Evolutionary conservation across 108 stramenopile species (phyloP).

Genomic region (Nannochloropsis gaditana): DNA sequence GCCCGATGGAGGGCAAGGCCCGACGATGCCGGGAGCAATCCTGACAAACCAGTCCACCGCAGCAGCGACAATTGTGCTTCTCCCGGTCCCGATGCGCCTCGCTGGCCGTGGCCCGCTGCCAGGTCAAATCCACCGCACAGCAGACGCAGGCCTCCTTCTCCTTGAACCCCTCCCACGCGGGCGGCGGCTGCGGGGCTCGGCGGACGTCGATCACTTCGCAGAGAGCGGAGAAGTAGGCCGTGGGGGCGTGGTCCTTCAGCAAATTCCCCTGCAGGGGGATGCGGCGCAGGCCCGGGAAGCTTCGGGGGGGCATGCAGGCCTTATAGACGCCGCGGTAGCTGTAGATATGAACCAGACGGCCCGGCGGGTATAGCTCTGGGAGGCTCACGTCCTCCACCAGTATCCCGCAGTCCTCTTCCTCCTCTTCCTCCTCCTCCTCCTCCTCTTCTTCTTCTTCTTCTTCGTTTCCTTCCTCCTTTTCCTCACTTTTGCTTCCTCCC

Average conservation of each 20-base stretch:
- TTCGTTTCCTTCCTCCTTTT: background rate
- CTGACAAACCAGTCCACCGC: slow-evolving; percentile 86
- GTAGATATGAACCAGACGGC: slow-evolving; percentile 84
- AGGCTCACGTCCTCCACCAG: slow-evolving; percentile 77
- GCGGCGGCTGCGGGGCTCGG: slow-evolving; percentile 62
- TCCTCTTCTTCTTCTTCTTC: background rate
- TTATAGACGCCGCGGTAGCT: slow-evolving; percentile 75
- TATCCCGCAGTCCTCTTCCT: slow-evolving; percentile 50
- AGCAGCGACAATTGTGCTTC: slow-evolving; percentile 89
- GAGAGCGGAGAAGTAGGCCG: slow-evolving; percentile 73
- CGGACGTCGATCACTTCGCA: slow-evolving; percentile 73
- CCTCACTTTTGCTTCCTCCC: background rate
- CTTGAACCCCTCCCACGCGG: slow-evolving; percentile 80
- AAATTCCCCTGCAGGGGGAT: slow-evolving; percentile 79
- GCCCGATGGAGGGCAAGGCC: slow-evolving; percentile 76
- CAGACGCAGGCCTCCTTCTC: slow-evolving; percentile 55
- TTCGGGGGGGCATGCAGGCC: slow-evolving; percentile 67
- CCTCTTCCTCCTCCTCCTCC: slow-evolving; percentile 21
- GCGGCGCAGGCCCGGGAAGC: slow-evolving; percentile 64
- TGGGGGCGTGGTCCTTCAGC: slow-evolving; percentile 73
- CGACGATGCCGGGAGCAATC: slow-evolving; percentile 77
- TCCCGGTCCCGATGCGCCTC: slow-evolving; percentile 85
- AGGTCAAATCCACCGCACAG: slow-evolving; percentile 70
- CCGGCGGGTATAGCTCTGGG: slow-evolving; percentile 82
- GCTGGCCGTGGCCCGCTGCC: background rate